Base-by-base conservation (phyloP, 2,329 filamentous ascomycete genomes). In the Talaromyces sp. region DNA sequence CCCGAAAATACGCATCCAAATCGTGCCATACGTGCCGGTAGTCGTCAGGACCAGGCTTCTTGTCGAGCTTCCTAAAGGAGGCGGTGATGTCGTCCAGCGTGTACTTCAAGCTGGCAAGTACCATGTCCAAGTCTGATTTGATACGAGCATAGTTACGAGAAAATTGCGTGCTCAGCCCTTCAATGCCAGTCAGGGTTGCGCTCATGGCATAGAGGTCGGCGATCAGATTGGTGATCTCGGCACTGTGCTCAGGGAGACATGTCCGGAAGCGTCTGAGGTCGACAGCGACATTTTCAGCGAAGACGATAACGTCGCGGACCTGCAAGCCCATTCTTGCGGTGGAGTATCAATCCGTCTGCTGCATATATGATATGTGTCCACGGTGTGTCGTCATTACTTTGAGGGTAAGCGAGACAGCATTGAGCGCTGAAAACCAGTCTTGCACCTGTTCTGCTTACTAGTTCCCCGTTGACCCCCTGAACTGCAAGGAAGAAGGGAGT, bases 151-250 rank as follows among this genome's bases (percentile, higher is more conserved):
- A 74, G 29, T 71, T 73, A 43, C 69, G 67, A 21, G 68, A 73
- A 68, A 78, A 76, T 17, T 69, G 73, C 29, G 73, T 72, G 31
- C 81, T 70, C 29, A 78, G 70, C 55, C 74, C 73, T 49, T 82
- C 76, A 43, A 86, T 71, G 49, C 73, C 73, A 52, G 78, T 78
- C 26, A 87, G 73, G 9, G 74, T 75, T 54, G 78, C 75, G 59
- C 81, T 82, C 68, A 86, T 81, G 56, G 77, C 77, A 67, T 82
- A 84, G 26, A 86, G 76, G 62, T 83, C 78, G 58, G 80, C 78
- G 57, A 86, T 81, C 29, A 82, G 70, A 32, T 75, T 75, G 26
- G 82, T 82, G 65, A 86, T 82, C 50, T 83, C 80, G 32, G 80
- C 77, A 35, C 79, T 75, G 65, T 80, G 73, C 57, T 82, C 76